phyloP scores from a whole-genome alignment of 75 land plant genomes.

The Sequoia sempervirens region DNA sequence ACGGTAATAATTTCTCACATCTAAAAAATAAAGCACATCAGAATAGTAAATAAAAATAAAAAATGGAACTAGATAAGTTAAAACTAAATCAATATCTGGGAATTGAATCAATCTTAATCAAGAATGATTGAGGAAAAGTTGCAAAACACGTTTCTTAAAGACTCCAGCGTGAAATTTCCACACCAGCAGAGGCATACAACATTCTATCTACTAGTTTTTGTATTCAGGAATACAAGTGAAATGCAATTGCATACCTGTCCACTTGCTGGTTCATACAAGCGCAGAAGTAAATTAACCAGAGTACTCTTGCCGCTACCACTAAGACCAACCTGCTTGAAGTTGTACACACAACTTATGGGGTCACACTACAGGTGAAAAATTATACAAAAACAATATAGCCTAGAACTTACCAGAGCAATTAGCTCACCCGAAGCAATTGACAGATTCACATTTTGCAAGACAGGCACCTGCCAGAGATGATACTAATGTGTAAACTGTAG shows the following conservation, averaged over 20 bases:
- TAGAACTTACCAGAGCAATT: constrained; percentile 72
- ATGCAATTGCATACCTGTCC: constrained; percentile 51
- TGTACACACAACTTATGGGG: background rate
- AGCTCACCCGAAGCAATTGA: constrained; percentile 71
- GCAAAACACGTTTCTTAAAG: background rate
- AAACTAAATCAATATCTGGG: background rate
- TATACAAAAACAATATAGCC: background rate
- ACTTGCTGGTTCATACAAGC: constrained; percentile 73
- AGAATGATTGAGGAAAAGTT: background rate
- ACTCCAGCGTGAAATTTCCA: background rate
- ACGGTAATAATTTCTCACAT: background rate
- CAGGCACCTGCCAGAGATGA: constrained; percentile 40
- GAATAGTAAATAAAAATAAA: background rate
- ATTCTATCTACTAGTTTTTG: background rate
- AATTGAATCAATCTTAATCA: background rate
- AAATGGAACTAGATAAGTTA: background rate
- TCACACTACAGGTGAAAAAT: background rate
- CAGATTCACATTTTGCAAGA: constrained; percentile 52
- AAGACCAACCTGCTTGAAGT: constrained; percentile 69
- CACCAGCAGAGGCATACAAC: background rate
- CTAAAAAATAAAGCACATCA: background rate
- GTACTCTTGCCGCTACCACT: constrained; percentile 97
- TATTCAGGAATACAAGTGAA: background rate
- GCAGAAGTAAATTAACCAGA: constrained; percentile 68
- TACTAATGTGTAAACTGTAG: background rate